Percentiles rank a stretch among this genome's conserved stretches.
phyloP scores from a whole-genome alignment of 2,329 filamentous ascomycete species.

The Apiospora arundinis region DNA sequence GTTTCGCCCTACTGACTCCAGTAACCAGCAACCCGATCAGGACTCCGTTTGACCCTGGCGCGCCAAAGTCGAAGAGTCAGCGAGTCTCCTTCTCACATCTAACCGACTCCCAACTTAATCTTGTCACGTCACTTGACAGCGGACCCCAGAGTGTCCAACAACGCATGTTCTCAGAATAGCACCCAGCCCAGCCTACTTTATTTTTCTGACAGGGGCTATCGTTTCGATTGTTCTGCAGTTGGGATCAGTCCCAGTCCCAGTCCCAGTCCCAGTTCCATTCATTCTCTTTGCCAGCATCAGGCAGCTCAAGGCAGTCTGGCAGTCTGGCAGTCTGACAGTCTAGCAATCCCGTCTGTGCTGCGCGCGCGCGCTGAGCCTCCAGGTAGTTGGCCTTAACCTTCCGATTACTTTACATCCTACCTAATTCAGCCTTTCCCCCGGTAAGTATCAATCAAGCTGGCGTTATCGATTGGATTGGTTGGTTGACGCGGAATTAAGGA shows the following conservation, averaged over 20 bases:
- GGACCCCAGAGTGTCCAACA: slow-evolving; percentile 9
- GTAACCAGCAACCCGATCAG: neutral
- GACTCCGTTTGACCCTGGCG: slow-evolving; percentile 8
- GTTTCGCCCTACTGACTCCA: slow-evolving; percentile 5
- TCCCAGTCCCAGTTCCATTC: too few species aligned
- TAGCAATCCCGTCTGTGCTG: neutral
- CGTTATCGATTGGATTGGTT: slow-evolving; percentile 21
- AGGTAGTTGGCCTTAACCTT: neutral
- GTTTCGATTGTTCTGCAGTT: neutral
- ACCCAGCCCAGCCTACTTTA: neutral
- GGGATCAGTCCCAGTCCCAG: neutral
- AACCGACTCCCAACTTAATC: slow-evolving; percentile 3
- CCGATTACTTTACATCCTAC: neutral
- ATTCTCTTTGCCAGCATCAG: neutral
- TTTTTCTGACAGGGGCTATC: slow-evolving; percentile 4
- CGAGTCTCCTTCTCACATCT: neutral
- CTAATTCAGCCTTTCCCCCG: slow-evolving; percentile 20
- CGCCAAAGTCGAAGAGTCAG: neutral
- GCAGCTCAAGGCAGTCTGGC: neutral
- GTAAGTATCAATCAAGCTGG: slow-evolving; percentile 1
- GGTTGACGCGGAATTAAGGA: slow-evolving; percentile 18
- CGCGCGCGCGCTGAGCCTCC: neutral
- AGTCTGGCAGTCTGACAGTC: too few species aligned
- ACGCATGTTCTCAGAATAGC: neutral
- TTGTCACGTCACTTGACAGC: slow-evolving; percentile 9